Conservation (phyloP, 2,329 filamentous ascomycete species). For the Claviceps lovelessii region DNA sequence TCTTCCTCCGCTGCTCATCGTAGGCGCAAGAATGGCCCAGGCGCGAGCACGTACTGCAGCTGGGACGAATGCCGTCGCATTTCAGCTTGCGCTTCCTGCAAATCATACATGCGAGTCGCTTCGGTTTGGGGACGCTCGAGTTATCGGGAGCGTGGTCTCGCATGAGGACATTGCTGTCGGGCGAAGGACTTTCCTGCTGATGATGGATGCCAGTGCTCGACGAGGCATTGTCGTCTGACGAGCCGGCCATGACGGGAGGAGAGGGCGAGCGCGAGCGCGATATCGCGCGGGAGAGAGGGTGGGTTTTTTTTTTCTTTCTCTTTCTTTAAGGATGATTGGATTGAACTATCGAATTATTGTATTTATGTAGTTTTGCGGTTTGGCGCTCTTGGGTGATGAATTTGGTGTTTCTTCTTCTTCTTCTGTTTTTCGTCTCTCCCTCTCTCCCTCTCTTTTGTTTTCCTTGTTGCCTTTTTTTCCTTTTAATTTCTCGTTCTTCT, state of each 20-base stretch:
- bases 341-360: no score
- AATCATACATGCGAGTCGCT: constrained; percentile 87
- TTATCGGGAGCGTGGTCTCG: constrained; percentile 34
- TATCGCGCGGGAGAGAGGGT: no score
- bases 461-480: background rate
- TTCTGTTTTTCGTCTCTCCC: background rate
- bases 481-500: background rate
- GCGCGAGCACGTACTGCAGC: constrained; percentile 78
- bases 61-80: constrained; percentile 73
- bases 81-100: constrained; percentile 85
- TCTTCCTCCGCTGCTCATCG: constrained; percentile 86
- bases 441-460: background rate
- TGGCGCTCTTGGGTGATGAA: no score
- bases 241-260: constrained; percentile 18
- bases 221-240: constrained; percentile 23
- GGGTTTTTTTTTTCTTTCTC: no score
- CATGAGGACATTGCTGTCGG: constrained; percentile 20
- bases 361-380: no score
- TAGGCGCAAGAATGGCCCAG: constrained; percentile 78
- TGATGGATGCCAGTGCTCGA: constrained; percentile 19
- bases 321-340: no score
- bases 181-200: constrained; percentile 16
- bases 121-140: constrained; percentile 56
- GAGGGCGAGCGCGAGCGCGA: no score
- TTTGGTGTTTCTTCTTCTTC: background rate